phyloP scores from a whole-genome alignment of 1,139 yeast species.

The Yarrowia galli region DNA sequence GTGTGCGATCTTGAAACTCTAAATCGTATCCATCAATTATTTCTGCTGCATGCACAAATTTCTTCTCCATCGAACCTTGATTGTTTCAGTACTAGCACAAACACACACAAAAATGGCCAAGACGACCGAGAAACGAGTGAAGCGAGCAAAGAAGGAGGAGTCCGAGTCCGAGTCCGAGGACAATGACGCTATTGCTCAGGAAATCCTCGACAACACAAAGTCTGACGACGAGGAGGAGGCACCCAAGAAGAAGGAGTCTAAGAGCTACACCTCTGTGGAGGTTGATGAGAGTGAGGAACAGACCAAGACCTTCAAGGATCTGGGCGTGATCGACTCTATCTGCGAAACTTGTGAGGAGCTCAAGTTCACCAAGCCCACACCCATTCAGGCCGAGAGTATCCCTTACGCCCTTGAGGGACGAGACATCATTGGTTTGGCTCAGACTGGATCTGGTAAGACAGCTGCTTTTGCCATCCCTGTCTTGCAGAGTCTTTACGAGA shows the following conservation, averaged over 20 bases:
- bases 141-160: constrained; percentile 30
- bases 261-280: constrained; percentile 18
- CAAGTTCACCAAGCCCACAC: constrained; percentile 89
- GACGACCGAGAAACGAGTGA: constrained; percentile 24
- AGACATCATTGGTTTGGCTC: constrained; percentile 98
- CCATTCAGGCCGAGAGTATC: constrained; percentile 89
- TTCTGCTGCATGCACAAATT: constrained; percentile 41
- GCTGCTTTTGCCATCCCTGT: constrained; percentile 96
- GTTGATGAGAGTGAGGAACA: constrained; percentile 46
- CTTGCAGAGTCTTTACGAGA: constrained; percentile 86
- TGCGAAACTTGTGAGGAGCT: constrained; percentile 75
- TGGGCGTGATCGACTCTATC: constrained; percentile 77
- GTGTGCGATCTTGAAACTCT: not conserved
- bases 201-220: constrained; percentile 2
- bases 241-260: not conserved
- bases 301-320: constrained; percentile 53
- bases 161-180: constrained; percentile 1
- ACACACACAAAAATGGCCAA: constrained; percentile 3
- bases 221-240: constrained; percentile 4
- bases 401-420: constrained; percentile 93
- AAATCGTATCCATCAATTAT: not conserved
- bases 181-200: constrained; percentile 18
- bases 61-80: constrained; percentile 21
- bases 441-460: constrained; percentile 98
- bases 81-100: not conserved